Percentiles rank a stretch among this genome's conserved stretches.
phyloP scores from a whole-genome alignment of 768 basidiomycete species.

The Paxillus involutus region DNA sequence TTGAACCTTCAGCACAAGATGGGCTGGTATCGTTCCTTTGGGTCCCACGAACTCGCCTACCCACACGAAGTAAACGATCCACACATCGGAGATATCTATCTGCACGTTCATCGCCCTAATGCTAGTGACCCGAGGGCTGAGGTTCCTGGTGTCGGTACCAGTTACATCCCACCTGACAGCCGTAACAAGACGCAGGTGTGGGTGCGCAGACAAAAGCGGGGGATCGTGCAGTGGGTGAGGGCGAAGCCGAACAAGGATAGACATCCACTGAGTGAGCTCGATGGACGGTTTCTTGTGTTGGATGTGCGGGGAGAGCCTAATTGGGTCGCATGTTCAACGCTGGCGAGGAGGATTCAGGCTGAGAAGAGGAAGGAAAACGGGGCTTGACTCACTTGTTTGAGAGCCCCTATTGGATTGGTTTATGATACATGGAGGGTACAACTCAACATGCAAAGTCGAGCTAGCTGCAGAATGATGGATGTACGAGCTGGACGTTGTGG shows the following conservation, averaged over 20 bases:
- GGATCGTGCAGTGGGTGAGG: constrained; percentile 2
- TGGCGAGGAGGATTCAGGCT: not conserved
- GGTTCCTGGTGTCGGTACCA: no score
- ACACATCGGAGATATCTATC: no score
- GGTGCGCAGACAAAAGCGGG: not conserved
- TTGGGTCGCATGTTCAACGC: not conserved
- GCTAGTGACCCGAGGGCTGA: not conserved
- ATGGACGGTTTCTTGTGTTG: not conserved
- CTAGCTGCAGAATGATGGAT: no score
- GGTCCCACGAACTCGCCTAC: not conserved
- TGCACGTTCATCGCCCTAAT: not conserved
- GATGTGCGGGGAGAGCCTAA: not conserved
- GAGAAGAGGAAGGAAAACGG: not conserved
- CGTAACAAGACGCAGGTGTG: no score
- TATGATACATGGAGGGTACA: no score
- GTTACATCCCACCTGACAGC: no score
- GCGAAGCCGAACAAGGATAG: not conserved
- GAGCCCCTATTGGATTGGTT: no score
- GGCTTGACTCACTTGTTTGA: not conserved
- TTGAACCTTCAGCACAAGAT: not conserved
- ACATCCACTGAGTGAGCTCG: not conserved
- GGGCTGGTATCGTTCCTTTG: not conserved
- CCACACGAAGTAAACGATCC: not conserved
- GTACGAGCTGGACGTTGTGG: no score
- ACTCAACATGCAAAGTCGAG: no score